These are phyloP conservation scores for Boletus sensibilis DNA, from an alignment of 768 basidiomycete species.

Conservation along the genomic window DNA sequence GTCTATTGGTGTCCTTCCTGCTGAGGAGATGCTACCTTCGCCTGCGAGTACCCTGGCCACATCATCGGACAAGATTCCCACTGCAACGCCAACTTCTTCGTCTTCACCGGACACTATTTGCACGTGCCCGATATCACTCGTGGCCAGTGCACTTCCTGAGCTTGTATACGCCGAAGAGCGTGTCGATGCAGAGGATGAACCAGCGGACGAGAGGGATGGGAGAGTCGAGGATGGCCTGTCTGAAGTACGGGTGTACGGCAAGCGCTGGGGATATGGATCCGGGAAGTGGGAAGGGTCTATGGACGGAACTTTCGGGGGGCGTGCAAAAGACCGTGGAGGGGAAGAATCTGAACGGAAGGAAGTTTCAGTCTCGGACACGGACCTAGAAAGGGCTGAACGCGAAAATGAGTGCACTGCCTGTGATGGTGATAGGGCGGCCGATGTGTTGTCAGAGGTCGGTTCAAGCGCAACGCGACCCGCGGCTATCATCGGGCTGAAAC, in stretches of 20 bases:
- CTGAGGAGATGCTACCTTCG: constrained; percentile 45
- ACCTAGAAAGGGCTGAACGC: constrained; percentile 38
- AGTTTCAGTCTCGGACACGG: constrained; percentile 41
- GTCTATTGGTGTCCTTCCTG: constrained; percentile 56
- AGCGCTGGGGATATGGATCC: constrained; percentile 66
- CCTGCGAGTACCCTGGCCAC: constrained; percentile 60
- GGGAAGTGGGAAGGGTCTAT: constrained; percentile 70
- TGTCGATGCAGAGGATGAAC: constrained; percentile 68
- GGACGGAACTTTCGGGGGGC: constrained; percentile 42
- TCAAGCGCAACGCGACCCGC: constrained; percentile 14
- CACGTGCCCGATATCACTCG: constrained; percentile 62
- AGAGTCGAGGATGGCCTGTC: constrained; percentile 38
- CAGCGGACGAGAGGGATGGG: constrained; percentile 66
- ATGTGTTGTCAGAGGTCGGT: constrained; percentile 14
- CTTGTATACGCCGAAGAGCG: constrained; percentile 79
- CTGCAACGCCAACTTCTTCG: constrained; percentile 49
- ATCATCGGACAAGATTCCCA: constrained; percentile 66
- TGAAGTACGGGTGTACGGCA: constrained; percentile 41
- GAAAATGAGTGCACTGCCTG: constrained; percentile 24
- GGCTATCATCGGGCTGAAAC: constrained; percentile 22
- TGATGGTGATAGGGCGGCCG: constrained; percentile 25
- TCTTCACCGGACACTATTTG: constrained; percentile 62
- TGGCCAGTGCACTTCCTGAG: constrained; percentile 59
- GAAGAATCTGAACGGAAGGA: constrained; percentile 38
- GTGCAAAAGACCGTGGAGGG: constrained; percentile 39